Evolutionary conservation across 768 basidiomycete genomes (phyloP), one percentile per base, ranked within the genome.

Genomic region (Mycena kentingensis): DNA sequence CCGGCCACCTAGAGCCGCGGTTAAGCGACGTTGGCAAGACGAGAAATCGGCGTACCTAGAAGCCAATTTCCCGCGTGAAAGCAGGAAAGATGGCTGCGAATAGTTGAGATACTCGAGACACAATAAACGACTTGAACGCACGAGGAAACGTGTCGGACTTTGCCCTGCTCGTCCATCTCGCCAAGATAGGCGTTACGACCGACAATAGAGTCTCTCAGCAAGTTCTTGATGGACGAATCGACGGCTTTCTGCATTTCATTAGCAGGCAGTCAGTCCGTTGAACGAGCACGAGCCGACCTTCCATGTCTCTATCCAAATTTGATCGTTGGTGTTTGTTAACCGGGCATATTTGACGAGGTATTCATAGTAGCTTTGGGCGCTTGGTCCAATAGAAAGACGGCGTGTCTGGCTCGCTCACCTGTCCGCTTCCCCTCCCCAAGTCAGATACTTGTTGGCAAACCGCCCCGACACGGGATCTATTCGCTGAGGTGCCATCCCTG

Each of bases 51-150:
- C 77, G 77, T 27, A 73, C 75, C 76, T 1, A 80, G 62, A 47
- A 81, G 65, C 78, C 77, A 81, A 56, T 81, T 81, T 16, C 79
- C 79, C 7, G 75, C 79, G 46, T 68, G 60, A 66, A 77, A 81
- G 57, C 79, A 81, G 0, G 68, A 76, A 38, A 81, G 54, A 54
- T 81, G 80, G 1, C 79, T 79, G 6, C 77, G 74, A 29, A 79
- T 67, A 51, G 78, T 72, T 37, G 69, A 65, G 34, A 77, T 69
- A 0, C 56, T 46, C 6, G 41, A 11, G 41, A 22, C 5, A n/a
- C 13, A 12, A 27, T 26, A 42, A 11, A 19, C 19, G 19, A 38
- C 13, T 8, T 11, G 22, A 8, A 21, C 41, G 41, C 22, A 42
- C 41, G 41, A 42, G n/a, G 41, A 42, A 12, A 42, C 22, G n/a